These are phyloP conservation scores for Penicillium paneum DNA, from an alignment of 2,329 filamentous ascomycete species.

Conservation along the genomic window DNA sequence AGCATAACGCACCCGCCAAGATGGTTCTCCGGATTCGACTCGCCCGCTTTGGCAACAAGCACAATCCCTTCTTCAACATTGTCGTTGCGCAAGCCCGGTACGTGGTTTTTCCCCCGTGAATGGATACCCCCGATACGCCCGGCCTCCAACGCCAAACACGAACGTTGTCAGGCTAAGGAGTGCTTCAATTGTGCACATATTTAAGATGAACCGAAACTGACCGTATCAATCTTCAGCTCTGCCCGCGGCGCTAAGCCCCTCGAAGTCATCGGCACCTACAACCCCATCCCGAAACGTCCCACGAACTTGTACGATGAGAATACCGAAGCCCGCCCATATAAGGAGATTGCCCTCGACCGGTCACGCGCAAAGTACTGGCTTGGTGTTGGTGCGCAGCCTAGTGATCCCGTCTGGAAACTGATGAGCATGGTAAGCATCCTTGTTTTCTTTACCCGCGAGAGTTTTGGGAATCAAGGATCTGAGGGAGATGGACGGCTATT, in stretches of 20 bases:
- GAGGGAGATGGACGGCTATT: not conserved
- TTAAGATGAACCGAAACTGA: conserved; percentile 4
- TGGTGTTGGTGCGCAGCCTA: conserved; percentile 92
- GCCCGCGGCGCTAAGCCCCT: conserved; percentile 84
- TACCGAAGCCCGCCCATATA: conserved; percentile 66
- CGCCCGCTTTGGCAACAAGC: conserved; percentile 84
- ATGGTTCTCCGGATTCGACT: conserved; percentile 96
- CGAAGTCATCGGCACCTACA: conserved; percentile 77
- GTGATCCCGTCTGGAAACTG: conserved; percentile 82
- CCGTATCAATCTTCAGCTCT: conserved; percentile 53
- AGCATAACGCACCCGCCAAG: conserved; percentile 27
- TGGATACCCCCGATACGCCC: not conserved
- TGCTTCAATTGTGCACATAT: not conserved
- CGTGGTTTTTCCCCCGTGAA: conserved; percentile 23
- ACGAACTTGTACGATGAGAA: conserved; percentile 49
- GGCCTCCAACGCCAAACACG: not conserved
- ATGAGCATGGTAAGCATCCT: conserved; percentile 66
- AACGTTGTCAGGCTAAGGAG: not conserved
- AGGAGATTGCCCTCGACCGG: conserved; percentile 85
- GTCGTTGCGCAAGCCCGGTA: conserved; percentile 91
- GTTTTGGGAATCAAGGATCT: not conserved
- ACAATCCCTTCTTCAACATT: conserved; percentile 95
- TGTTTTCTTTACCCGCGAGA: not conserved
- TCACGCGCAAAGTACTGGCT: conserved; percentile 89
- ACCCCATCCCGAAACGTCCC: conserved; percentile 56